Conservation (phyloP, 768 basidiomycete genomes). For the Arthromyces matolae region DNA sequence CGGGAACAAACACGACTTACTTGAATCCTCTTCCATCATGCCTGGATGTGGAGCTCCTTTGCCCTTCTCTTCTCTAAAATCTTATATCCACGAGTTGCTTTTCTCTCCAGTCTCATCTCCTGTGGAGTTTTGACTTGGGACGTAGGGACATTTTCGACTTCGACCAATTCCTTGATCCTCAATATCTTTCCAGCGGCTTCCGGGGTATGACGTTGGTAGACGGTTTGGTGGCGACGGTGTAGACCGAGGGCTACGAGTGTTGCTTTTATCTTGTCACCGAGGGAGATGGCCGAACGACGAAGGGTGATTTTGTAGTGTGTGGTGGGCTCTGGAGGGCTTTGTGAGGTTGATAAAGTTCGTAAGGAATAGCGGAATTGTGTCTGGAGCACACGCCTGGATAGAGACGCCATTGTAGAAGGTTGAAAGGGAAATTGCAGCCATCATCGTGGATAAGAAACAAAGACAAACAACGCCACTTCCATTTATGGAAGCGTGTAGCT, state of each 20-base stretch:
- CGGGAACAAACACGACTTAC: too few relatives aligned
- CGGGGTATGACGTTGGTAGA: conserved; percentile 71
- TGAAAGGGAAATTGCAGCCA: neutral
- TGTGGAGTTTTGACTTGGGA: conserved; percentile 64
- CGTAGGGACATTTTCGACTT: conserved; percentile 79
- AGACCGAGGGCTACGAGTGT: conserved; percentile 84
- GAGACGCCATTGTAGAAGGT: conserved; percentile 14
- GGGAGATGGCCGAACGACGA: conserved; percentile 80
- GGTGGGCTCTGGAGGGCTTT: conserved; percentile 23
- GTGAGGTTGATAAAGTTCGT: conserved; percentile 9
- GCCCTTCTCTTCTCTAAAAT: conserved; percentile 43
- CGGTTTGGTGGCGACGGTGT: conserved; percentile 78
- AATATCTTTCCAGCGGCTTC: conserved; percentile 85
- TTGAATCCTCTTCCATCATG: too few relatives aligned
- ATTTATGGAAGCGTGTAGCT: too few relatives aligned
- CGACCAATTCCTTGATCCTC: conserved; percentile 82
- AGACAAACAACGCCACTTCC: neutral
- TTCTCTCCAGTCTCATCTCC: conserved; percentile 64
- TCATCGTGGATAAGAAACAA: neutral
- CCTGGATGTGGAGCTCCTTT: too few relatives aligned
- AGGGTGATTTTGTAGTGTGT: conserved; percentile 92
- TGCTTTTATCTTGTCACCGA: conserved; percentile 64
- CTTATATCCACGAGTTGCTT: conserved; percentile 64
- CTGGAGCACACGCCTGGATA: conserved; percentile 10
- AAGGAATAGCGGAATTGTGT: conserved; percentile 10